A percentile compares a stretch with the other conserved stretches of the same genome.
phyloP scores from a whole-genome alignment of 805 yeast genomes.

The Maudiozyma serrabonitensis region DNA sequence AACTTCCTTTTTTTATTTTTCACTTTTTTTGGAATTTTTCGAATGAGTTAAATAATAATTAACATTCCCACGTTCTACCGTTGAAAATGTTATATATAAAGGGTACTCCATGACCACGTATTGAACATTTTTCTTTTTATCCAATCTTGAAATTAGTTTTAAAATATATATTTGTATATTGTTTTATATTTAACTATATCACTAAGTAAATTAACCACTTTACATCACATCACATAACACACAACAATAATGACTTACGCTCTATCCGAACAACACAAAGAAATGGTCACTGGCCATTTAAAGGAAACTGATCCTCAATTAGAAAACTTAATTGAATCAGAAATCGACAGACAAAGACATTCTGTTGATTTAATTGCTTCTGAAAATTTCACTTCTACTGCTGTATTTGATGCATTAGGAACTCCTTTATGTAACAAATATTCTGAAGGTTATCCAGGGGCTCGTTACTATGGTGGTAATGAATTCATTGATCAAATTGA shows the following conservation, averaged over 20 bases:
- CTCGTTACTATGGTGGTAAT: conserved; percentile 97
- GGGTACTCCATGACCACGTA: background rate
- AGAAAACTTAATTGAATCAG: conserved; percentile 62
- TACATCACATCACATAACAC: background rate
- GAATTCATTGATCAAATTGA: conserved; percentile 94
- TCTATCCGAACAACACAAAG: conserved; percentile 54
- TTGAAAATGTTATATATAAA: background rate
- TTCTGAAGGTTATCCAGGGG: conserved; percentile 99
- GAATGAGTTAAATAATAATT: too few species aligned
- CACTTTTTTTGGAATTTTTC: background rate
- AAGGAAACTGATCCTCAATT: conserved; percentile 71
- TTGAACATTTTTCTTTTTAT: too few species aligned
- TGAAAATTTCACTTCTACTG: conserved; percentile 92
- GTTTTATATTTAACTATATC: too few species aligned
- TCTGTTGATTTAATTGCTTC: conserved; percentile 92
- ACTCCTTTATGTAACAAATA: conserved; percentile 98
- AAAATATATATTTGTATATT: too few species aligned
- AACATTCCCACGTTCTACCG: background rate
- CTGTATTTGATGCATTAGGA: conserved; percentile 94
- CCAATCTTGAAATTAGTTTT: too few species aligned
- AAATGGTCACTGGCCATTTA: conserved; percentile 49
- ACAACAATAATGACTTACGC: conserved; percentile 43
- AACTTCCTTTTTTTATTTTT: background rate
- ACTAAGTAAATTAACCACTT: background rate
- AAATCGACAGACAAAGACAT: conserved; percentile 84